A percentile compares a stretch with the other conserved stretches of the same genome.
Conservation (phyloP, 805 yeast species). For the Wickerhamiella bombiphila region DNA sequence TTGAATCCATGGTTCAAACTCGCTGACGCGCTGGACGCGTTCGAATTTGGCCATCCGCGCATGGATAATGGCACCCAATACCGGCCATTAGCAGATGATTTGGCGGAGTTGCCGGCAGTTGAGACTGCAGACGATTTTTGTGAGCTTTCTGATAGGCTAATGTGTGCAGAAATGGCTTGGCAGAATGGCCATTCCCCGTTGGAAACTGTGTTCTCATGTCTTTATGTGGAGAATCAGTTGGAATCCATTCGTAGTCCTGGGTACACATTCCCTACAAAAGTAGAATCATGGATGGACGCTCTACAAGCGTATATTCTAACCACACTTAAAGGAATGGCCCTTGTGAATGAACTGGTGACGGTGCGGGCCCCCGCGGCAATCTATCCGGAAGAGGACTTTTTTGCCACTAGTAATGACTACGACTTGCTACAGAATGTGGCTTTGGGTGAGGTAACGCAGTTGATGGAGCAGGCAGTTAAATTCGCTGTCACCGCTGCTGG, state of each 20-base stretch:
- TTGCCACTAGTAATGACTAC: constrained; percentile 12
- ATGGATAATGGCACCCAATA: constrained; percentile 66
- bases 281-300: not conserved
- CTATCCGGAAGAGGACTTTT: constrained; percentile 18
- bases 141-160: constrained; percentile 39
- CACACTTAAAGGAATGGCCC: not conserved
- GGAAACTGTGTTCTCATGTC: constrained; percentile 63
- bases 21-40: constrained; percentile 74
- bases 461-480: constrained; percentile 18
- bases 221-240: constrained; percentile 51
- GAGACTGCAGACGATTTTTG: constrained; percentile 30
- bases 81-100: constrained; percentile 30
- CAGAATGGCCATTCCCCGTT: constrained; percentile 56
- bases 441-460: constrained; percentile 25
- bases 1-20: constrained; percentile 48
- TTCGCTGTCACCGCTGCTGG: not conserved
- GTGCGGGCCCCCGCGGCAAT: constrained; percentile 14
- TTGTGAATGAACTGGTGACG: not conserved
- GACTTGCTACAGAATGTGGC: constrained; percentile 12
- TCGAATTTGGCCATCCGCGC: constrained; percentile 52
- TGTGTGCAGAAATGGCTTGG: constrained; percentile 55
- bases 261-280: constrained; percentile 16
- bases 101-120: constrained; percentile 28
- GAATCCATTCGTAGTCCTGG: not conserved
- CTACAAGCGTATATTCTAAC: not conserved